phyloP scores from a whole-genome alignment of 2,329 filamentous ascomycete species.

The Fusarium subtropicale region DNA sequence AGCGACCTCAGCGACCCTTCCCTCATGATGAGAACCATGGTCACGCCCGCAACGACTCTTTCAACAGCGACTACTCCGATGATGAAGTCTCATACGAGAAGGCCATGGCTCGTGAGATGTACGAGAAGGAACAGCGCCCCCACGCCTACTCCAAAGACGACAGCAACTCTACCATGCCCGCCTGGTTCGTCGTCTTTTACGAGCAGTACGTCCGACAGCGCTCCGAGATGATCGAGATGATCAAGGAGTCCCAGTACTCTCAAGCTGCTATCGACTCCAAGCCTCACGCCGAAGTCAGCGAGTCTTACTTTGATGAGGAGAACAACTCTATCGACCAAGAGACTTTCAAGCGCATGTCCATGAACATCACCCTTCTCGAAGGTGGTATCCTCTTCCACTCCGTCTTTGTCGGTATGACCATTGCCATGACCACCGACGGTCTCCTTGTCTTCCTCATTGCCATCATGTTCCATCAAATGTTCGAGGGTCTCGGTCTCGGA shows the following conservation, averaged over 20 bases:
- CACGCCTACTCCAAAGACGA: constrained; percentile 47
- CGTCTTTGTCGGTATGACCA: constrained; percentile 79
- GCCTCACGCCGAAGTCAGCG: constrained; percentile 46
- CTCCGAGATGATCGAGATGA: constrained; percentile 67
- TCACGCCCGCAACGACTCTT: constrained; percentile 16
- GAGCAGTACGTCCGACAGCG: constrained; percentile 72
- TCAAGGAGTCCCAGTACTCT: constrained; percentile 51
- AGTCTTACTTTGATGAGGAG: constrained; percentile 57
- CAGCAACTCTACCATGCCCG: constrained; percentile 60
- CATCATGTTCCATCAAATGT: constrained; percentile 78
- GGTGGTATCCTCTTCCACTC: constrained; percentile 84
- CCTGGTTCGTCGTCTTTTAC: constrained; percentile 73
- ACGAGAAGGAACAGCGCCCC: constrained; percentile 50
- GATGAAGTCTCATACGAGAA: constrained; percentile 54
- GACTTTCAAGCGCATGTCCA: constrained; percentile 70
- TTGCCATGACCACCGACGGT: constrained; percentile 75
- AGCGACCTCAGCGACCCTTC: constrained; percentile 14
- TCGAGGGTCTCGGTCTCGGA: constrained; percentile 76
- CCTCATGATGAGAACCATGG: not conserved
- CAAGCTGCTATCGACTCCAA: constrained; percentile 48
- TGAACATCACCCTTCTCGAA: constrained; percentile 81
- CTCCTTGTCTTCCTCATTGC: constrained; percentile 75
- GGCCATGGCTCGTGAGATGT: constrained; percentile 54
- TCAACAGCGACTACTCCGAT: not conserved
- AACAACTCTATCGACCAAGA: constrained; percentile 58